Evolutionary conservation across 257 asterid species (phyloP).

Genomic region (Primulina eburnea): DNA sequence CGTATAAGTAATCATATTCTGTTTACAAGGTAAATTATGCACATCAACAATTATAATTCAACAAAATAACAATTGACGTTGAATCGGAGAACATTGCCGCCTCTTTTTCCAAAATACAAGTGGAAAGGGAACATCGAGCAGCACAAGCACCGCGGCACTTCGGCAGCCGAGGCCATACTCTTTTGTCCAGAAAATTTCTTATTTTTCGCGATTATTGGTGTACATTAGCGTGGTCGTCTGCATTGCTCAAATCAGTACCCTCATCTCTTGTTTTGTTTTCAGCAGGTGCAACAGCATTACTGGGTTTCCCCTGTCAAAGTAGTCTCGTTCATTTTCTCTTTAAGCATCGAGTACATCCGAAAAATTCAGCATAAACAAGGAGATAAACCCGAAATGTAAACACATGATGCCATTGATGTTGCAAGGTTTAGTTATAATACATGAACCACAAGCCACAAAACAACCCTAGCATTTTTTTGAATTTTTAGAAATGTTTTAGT

Average conservation of each 20-base stretch:
- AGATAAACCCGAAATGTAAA: neutral
- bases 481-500: too few species aligned
- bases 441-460: neutral
- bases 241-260: conserved; percentile 30
- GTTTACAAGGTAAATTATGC: neutral
- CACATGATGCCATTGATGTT: neutral
- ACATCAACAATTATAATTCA: neutral
- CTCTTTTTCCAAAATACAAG: neutral
- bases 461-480: too few species aligned
- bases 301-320: conserved; percentile 48
- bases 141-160: too few species aligned
- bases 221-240: conserved; percentile 26
- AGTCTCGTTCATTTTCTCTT: neutral
- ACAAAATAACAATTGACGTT: neutral
- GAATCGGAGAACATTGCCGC: neutral
- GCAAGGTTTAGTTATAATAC: neutral
- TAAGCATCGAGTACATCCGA: neutral
- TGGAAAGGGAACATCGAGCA: too few species aligned
- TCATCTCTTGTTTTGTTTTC: conserved; percentile 35
- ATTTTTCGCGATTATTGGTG: conserved; percentile 19
- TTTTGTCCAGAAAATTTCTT: too few species aligned
- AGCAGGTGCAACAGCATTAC: conserved; percentile 24
- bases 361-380: neutral
- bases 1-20: neutral
- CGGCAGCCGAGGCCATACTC: too few species aligned